Base-by-base conservation (phyloP, 2,329 filamentous ascomycete species). In the Cordyceps farinosa region DNA sequence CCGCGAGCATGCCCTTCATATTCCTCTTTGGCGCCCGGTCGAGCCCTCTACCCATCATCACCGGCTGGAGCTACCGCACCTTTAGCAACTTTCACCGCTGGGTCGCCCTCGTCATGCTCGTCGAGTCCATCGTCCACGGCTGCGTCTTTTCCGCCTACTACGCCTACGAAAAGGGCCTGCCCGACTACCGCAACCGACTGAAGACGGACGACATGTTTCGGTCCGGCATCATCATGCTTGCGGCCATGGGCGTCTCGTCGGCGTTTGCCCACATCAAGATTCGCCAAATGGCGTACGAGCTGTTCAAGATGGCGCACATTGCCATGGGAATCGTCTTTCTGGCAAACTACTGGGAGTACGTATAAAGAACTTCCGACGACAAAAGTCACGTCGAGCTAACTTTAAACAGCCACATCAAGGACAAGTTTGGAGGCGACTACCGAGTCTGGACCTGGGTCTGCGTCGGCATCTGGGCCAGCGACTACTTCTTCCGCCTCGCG, bases 51-150 rank as follows among this genome's bases (percentile, higher is more conserved):
- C 74, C 87, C 48, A 85, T 82, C 80, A 70, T 83, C 1, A 89
- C 87, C 0, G 86, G 86, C 1, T 89, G 87, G 85, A 83, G 81
- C 30, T 88, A 85, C 68, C 78, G 80, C 7, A 85, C 83, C 0
- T 88, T 84, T 67, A 88, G 84, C 67, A 77, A 83, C 36, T 88
- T 88, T 63, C 87, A 89, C 72, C 81, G 86, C 9, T 85, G 84
- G 76, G 77, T 87, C 10, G 86, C 86, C 2, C 76, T 85, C 48
- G 75, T 87, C 13, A 78, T 84, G 15, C 84, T 84, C 0, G 64
- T 86, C 1, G 79, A 87, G 66, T 85, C 83, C 13, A 75, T 87
- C 6, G 72, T 84, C 0, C 87, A 90, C 70, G 68, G 65, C 7
- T 17, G 66, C 15, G 63, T 63, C 3, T 68, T 69, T 38, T 68